Evolutionary conservation across 352 stramenopile species (phyloP).

Genomic region (Phytophthora megakarya): DNA sequence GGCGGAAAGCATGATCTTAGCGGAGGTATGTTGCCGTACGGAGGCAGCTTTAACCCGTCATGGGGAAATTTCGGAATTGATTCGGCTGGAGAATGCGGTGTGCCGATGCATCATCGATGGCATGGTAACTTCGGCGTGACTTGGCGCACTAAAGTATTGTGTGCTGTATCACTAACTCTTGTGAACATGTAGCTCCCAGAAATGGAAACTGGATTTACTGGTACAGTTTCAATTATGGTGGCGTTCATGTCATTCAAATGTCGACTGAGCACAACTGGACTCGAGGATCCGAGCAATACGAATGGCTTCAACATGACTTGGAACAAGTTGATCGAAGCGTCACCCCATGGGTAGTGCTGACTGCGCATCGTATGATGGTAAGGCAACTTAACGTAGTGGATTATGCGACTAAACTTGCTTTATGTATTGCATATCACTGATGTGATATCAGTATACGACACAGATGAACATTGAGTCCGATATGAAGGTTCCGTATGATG

Average conservation of each 20-base stretch:
- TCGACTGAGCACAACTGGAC: slow-evolving; percentile 91
- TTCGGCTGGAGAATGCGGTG: slow-evolving; percentile 66
- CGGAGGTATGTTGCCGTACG: slow-evolving; percentile 43
- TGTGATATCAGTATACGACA: slow-evolving; percentile 65
- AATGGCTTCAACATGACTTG: slow-evolving; percentile 87
- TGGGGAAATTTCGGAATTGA: slow-evolving; percentile 76
- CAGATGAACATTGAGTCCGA: slow-evolving; percentile 60
- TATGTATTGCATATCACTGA: too few relatives aligned
- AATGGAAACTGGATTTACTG: slow-evolving; percentile 79
- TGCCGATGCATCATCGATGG: slow-evolving; percentile 72
- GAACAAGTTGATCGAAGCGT: slow-evolving; percentile 70
- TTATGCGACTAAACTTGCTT: too few relatives aligned
- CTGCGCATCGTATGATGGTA: slow-evolving; percentile 90
- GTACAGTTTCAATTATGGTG: slow-evolving; percentile 91
- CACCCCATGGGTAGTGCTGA: slow-evolving; percentile 93
- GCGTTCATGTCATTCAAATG: slow-evolving; percentile 91
- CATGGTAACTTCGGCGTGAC: slow-evolving; percentile 44
- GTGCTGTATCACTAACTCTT: slow-evolving; percentile 2
- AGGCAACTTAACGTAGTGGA: not conserved
- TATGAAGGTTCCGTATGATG: slow-evolving; percentile 86
- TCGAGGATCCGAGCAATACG: slow-evolving; percentile 82
- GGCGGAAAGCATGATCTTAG: slow-evolving; percentile 65
- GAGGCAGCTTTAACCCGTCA: slow-evolving; percentile 57
- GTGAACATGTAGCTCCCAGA: slow-evolving; percentile 45
- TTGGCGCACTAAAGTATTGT: not conserved